Conservation (phyloP, 192 early-diverging fungal genomes). For the Spinellus fusiger region DNA sequence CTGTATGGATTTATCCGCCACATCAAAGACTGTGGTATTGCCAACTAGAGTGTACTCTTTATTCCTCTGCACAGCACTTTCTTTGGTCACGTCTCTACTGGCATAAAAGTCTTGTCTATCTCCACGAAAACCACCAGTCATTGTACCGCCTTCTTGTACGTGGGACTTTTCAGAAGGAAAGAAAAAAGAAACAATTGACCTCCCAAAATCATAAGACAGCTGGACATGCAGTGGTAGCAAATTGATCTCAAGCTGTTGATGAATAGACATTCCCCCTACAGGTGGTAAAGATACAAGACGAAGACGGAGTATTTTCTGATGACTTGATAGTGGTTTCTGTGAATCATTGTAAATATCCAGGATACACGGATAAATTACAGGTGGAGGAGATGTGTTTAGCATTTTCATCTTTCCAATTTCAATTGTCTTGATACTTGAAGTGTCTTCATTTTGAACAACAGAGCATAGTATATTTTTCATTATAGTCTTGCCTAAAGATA, state of each 20-base stretch:
- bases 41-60: conserved; percentile 15
- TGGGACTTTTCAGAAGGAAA: conserved; percentile 54
- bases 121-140: too few species aligned
- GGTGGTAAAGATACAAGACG: conserved; percentile 76
- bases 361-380: conserved; percentile 53
- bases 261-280: conserved; percentile 84
- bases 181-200: conserved; percentile 68
- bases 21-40: too few species aligned
- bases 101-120: neutral
- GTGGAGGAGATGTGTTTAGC: conserved; percentile 54
- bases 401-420: conserved; percentile 72
- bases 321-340: conserved; percentile 46
- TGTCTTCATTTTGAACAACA: conserved; percentile 72
- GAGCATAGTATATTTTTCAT: too few species aligned
- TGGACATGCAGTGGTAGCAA: conserved; percentile 77
- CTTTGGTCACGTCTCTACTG: too few species aligned
- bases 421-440: conserved; percentile 64
- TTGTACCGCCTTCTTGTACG: too few species aligned
- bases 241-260: conserved; percentile 87
- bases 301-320: conserved; percentile 85
- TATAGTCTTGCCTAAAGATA: too few species aligned
- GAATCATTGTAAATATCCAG: conserved; percentile 53
- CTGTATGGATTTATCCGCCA: too few species aligned
- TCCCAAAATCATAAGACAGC: conserved; percentile 80
- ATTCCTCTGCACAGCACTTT: too few species aligned